Percentiles rank a stretch among this genome's conserved stretches.
Evolutionary conservation across 805 yeast species (phyloP).

Genomic region (Kregervanrija fluxuum): DNA sequence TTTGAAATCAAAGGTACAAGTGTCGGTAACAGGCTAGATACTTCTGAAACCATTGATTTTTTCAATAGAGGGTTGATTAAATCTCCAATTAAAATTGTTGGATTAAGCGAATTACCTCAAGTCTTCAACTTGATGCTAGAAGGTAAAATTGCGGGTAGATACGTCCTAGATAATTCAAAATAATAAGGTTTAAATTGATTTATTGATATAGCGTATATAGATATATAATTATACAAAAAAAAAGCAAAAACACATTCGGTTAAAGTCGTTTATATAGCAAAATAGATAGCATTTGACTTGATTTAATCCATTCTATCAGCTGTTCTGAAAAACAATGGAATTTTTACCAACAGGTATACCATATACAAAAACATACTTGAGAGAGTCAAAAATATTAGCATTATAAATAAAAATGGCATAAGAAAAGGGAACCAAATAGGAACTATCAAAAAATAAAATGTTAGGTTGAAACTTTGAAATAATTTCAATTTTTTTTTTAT

Average conservation of each 20-base stretch:
- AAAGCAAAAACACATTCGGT: neutral
- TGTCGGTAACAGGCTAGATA: constrained; percentile 5
- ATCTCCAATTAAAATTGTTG: constrained; percentile 5
- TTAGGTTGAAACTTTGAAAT: too few relatives aligned
- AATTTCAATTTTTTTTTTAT: too few relatives aligned
- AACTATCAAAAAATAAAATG: neutral
- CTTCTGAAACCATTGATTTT: constrained; percentile 6
- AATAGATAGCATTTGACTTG: neutral
- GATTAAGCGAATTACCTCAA: constrained; percentile 1
- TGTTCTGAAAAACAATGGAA: neutral
- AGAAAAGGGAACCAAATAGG: constrained; percentile 3
- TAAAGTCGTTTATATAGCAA: neutral
- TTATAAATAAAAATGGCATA: constrained; percentile 1
- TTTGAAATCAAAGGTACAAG: constrained; percentile 4
- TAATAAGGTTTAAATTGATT: neutral
- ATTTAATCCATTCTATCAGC: too few relatives aligned
- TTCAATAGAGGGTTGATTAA: constrained; percentile 5
- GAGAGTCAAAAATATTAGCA: neutral
- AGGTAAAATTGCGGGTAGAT: constrained; percentile 5
- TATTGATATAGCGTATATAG: too few relatives aligned
- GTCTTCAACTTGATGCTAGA: constrained; percentile 5
- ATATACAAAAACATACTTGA: neutral
- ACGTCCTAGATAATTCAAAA: constrained; percentile 3
- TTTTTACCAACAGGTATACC: neutral
- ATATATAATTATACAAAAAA: neutral